Percentiles rank a stretch among this genome's conserved stretches.
These are phyloP conservation scores for Boletus rubropictus DNA, from an alignment of 768 basidiomycete species.

Conservation along the genomic window DNA sequence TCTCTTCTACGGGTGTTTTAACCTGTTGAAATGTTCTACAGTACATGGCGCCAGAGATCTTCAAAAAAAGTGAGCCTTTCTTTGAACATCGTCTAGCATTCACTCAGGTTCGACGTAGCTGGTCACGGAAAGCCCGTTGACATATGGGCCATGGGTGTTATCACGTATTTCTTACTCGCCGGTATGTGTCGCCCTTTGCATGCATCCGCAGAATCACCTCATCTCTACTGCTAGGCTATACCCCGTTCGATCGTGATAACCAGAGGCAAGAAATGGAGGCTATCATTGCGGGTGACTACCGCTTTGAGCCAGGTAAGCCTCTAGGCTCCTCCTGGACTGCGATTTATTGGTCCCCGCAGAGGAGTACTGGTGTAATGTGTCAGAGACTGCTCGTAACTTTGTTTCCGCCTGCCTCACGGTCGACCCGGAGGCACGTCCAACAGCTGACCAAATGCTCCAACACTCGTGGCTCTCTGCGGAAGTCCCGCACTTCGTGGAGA, in stretches of 20 bases:
- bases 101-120: slow-evolving; percentile 35
- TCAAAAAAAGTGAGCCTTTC: slow-evolving; percentile 66
- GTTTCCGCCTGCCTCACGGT: slow-evolving; percentile 77
- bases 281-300: slow-evolving; percentile 89
- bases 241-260: slow-evolving; percentile 92
- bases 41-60: slow-evolving; percentile 97
- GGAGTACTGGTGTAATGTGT: slow-evolving; percentile 87
- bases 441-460: slow-evolving; percentile 63
- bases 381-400: slow-evolving; percentile 76
- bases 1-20: neutral
- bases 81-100: neutral
- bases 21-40: slow-evolving; percentile 23
- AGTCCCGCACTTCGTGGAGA: slow-evolving; percentile 63
- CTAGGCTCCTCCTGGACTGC: neutral
- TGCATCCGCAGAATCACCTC: neutral
- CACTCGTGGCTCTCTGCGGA: slow-evolving; percentile 66
- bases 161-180: slow-evolving; percentile 92
- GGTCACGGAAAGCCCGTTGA: slow-evolving; percentile 96
- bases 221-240: slow-evolving; percentile 56
- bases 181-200: slow-evolving; percentile 28
- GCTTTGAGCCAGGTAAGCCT: slow-evolving; percentile 64
- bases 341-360: slow-evolving; percentile 29
- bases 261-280: slow-evolving; percentile 91
- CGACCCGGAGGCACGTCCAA: slow-evolving; percentile 76
- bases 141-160: slow-evolving; percentile 97